Evolutionary conservation across 2,329 filamentous ascomycete genomes (phyloP).

Genomic region (Juglanconis oblonga): DNA sequence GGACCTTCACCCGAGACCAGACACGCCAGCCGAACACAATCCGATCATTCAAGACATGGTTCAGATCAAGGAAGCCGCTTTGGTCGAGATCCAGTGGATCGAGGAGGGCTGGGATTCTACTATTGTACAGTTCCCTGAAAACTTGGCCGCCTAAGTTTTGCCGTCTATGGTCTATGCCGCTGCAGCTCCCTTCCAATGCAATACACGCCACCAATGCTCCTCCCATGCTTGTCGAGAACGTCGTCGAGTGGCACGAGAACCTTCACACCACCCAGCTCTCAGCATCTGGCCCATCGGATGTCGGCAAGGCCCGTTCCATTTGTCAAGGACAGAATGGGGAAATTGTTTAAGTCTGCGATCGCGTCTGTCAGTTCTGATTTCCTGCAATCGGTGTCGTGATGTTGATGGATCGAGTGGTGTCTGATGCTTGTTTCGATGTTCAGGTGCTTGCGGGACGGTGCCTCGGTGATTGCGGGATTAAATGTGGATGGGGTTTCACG

Average conservation of each 20-base stretch:
- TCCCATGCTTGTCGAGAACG: constrained; percentile 18
- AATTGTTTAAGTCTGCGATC: constrained; percentile 18
- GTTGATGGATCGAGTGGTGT: background rate
- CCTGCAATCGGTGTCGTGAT: background rate
- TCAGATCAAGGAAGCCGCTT: constrained; percentile 6
- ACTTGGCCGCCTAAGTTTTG: constrained; percentile 16
- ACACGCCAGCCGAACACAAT: background rate
- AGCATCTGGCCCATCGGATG: constrained; percentile 16
- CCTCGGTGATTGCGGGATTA: constrained; percentile 1
- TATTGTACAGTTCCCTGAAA: constrained; percentile 20
- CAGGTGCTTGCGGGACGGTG: background rate
- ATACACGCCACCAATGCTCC: constrained; percentile 18
- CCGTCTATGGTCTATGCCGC: constrained; percentile 21
- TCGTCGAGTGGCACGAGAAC: constrained; percentile 16
- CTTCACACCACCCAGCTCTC: constrained; percentile 6
- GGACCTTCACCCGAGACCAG: background rate
- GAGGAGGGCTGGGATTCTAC: constrained; percentile 19
- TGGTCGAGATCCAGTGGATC: constrained; percentile 17
- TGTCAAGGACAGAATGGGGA: constrained; percentile 14
- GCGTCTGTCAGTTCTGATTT: background rate
- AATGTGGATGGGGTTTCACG: constrained; percentile 31
- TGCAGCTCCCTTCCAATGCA: constrained; percentile 16
- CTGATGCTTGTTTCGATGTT: background rate
- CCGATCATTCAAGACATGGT: background rate
- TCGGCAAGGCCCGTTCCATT: constrained; percentile 17